Base-by-base conservation (phyloP, 192 early-diverging fungal genomes). In the Entomortierella parvispora region DNA sequence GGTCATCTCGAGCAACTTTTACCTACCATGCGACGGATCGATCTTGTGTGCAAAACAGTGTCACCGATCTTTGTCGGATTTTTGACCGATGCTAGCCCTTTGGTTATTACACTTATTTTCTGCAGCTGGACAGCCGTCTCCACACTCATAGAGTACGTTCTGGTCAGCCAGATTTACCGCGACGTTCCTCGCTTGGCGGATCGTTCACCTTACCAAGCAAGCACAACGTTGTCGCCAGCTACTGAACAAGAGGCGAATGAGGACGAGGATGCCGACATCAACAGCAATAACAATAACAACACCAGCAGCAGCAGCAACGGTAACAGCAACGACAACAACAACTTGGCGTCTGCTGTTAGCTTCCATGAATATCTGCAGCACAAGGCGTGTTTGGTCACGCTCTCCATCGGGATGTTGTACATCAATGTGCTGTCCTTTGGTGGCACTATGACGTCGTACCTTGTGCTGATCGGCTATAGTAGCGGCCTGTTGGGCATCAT, bases 401-500 rank as follows among this genome's bases (percentile, higher is more conserved):
- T 71, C 10, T 33, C 69, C n/a, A 4, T 68, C 33, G 68, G 65
- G 11, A 74, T 80, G 60, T 65, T 80, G 37, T 80, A 68, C 29
- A 51, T 80, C 20, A 80, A 71, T 23, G 69, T 74, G 29, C 43
- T 80, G 1, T 65, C 62, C 22, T 68, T 80, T 28, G 79, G 79
- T 20, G 69, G 69, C 3, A 68, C 65, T 10, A 72, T 69, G 70
- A 74, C 67, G 1, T 49, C 65, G 10, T 80, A 80, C 28, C 65
- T 80, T 6, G 56, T 58, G 14, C 26, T 62, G 31, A 74, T 52
- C 37, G 69, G 66, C 5, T 80, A 80, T 32, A 57, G 44, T 33
- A 56, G 20, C 15, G 53, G 69, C 10, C 54, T 71, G 23, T 12
- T 71, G 3, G 69, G 69, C 1, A 43, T 65, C 33, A 80, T 80